phyloP scores from a whole-genome alignment of 805 yeast genomes.

The Scheffersomyces coipomensis region DNA sequence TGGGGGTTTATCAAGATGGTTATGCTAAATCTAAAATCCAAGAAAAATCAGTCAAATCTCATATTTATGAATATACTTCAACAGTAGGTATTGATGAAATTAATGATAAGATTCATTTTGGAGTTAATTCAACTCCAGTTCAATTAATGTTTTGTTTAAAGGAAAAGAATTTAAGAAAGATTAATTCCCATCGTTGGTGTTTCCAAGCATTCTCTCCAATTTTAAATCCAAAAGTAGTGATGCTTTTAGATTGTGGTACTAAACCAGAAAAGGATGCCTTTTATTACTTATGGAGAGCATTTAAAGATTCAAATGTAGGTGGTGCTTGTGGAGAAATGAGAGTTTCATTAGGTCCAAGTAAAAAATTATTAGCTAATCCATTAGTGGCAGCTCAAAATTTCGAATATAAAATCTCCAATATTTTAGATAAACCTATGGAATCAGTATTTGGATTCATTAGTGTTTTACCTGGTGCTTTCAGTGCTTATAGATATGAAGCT shows the following conservation, averaged over 20 bases:
- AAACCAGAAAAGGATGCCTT: slow-evolving; percentile 82
- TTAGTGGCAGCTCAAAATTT: slow-evolving; percentile 95
- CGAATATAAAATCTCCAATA: slow-evolving; percentile 94
- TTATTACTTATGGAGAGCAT: slow-evolving; percentile 87
- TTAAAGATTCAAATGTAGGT: slow-evolving; percentile 77
- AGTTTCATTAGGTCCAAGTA: slow-evolving; percentile 69
- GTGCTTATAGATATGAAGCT: slow-evolving; percentile 88
- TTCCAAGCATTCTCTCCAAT: slow-evolving; percentile 88
- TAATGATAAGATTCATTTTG: slow-evolving; percentile 63
- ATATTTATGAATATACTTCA: slow-evolving; percentile 90
- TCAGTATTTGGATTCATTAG: slow-evolving; percentile 92
- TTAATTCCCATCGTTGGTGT: slow-evolving; percentile 96
- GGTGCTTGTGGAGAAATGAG: slow-evolving; percentile 98
- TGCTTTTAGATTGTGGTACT: slow-evolving; percentile 91
- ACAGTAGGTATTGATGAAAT: slow-evolving; percentile 80
- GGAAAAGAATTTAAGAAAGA: slow-evolving; percentile 84
- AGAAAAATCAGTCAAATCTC: slow-evolving; percentile 77
- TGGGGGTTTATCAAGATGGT: slow-evolving; percentile 94
- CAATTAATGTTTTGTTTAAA: slow-evolving; percentile 88
- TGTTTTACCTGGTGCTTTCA: slow-evolving; percentile 94
- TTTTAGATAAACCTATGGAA: slow-evolving; percentile 94
- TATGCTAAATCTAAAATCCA: slow-evolving; percentile 91
- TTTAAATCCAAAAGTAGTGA: slow-evolving; percentile 77
- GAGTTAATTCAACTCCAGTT: slow-evolving; percentile 71
- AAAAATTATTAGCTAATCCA: slow-evolving; percentile 64